phyloP scores from a whole-genome alignment of 371 early-diverging fungal species.

The Haplosporangium sp. region DNA sequence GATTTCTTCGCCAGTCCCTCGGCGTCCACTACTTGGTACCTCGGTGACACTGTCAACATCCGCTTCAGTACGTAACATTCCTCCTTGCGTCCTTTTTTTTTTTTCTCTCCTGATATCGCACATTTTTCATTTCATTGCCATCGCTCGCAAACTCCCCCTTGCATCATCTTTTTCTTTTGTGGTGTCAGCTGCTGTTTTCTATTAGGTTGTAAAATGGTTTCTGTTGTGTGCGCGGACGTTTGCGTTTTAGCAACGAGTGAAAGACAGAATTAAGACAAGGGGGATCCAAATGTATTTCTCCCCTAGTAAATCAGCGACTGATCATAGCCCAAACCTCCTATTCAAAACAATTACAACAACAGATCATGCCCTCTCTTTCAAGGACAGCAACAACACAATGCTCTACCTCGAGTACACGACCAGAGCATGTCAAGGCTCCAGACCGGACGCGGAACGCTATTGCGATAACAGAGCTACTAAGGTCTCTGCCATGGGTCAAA shows the following conservation, averaged over 20 bases:
- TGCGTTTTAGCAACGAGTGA: too few species aligned
- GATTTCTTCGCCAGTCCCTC: slow-evolving; percentile 16
- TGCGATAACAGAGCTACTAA: slow-evolving; percentile 42
- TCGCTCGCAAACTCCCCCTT: not conserved
- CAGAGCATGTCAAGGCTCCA: slow-evolving; percentile 25
- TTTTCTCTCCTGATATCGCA: too few species aligned
- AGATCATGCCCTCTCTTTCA: slow-evolving; percentile 19
- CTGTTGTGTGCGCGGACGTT: too few species aligned
- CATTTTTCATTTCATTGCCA: too few species aligned
- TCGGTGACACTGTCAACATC: slow-evolving; percentile 31
- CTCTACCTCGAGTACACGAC: slow-evolving; percentile 46
- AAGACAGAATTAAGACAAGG: too few species aligned
- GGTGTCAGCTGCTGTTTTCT: not conserved
- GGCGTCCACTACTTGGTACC: slow-evolving; percentile 20
- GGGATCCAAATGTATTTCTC: not conserved
- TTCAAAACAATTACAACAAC: not conserved
- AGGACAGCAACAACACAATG: slow-evolving; percentile 34
- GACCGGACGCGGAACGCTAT: slow-evolving; percentile 20
- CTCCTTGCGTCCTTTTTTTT: not conserved
- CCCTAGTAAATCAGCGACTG: not conserved
- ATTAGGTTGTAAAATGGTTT: too few species aligned
- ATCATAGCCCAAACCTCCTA: not conserved
- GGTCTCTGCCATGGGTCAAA: slow-evolving; percentile 27
- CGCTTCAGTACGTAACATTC: slow-evolving; percentile 20
- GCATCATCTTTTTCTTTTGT: not conserved